These are phyloP conservation scores for Ascoidea rubescens DNA, from an alignment of 805 yeast genomes.

Conservation along the genomic window DNA sequence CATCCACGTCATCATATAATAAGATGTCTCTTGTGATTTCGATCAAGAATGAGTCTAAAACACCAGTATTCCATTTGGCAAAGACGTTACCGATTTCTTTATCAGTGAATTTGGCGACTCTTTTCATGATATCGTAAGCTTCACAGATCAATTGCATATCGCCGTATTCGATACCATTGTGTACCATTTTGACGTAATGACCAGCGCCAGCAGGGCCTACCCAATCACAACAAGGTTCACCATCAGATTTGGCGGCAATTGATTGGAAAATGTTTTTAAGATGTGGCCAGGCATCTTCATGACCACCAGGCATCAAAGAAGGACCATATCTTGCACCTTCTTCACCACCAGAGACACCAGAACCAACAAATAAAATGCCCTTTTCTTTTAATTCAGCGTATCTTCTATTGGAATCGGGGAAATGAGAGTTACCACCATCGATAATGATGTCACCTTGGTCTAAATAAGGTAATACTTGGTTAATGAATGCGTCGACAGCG, in stretches of 20 bases:
- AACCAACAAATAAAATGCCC: conserved; percentile 90
- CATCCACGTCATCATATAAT: conserved; percentile 79
- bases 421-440: conserved; percentile 99
- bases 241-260: conserved; percentile 90
- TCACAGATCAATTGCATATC: conserved; percentile 99
- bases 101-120: conserved; percentile 82
- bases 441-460: conserved; percentile 97
- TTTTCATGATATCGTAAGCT: conserved; percentile 92
- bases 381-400: conserved; percentile 73
- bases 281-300: conserved; percentile 96
- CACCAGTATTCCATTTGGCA: conserved; percentile 92
- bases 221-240: conserved; percentile 99
- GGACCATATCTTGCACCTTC: conserved; percentile 99
- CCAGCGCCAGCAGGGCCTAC: conserved; percentile 99
- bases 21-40: conserved; percentile 95
- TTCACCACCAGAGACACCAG: conserved; percentile 99
- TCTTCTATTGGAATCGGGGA: conserved; percentile 98
- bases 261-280: conserved; percentile 94
- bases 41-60: conserved; percentile 88
- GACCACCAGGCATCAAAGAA: conserved; percentile 99
- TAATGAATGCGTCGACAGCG: conserved; percentile 87
- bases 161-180: conserved; percentile 99
- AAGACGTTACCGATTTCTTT: conserved; percentile 91
- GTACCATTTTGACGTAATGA: conserved; percentile 98
- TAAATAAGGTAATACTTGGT: conserved; percentile 76